phyloP scores from a whole-genome alignment of 257 asterid genomes.

The Rauvolfia tetraphylla region DNA sequence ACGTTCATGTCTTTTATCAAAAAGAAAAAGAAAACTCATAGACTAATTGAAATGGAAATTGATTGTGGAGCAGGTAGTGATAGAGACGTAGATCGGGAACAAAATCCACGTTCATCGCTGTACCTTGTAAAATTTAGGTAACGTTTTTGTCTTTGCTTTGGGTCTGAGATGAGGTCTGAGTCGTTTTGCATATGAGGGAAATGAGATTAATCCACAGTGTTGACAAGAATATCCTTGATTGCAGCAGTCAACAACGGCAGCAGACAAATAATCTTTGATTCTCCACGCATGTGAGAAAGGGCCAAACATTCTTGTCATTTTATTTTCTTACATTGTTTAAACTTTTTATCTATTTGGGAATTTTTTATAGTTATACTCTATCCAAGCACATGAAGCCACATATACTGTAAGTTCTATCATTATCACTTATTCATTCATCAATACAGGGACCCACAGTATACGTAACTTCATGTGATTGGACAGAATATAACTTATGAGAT shows the following conservation, averaged over 20 bases:
- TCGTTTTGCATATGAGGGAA: background rate
- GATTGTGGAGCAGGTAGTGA: background rate
- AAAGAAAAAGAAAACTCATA: no score
- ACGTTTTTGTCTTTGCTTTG: background rate
- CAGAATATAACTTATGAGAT: no score
- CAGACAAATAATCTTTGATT: background rate
- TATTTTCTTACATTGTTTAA: background rate
- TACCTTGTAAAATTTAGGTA: background rate
- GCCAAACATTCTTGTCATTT: slow-evolving; percentile 17
- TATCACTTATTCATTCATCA: no score
- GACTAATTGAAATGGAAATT: background rate
- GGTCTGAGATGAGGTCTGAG: background rate
- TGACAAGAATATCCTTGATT: background rate
- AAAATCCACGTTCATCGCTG: background rate
- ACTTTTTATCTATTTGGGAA: no score
- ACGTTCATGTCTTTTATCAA: background rate
- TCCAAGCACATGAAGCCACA: no score
- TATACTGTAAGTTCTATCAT: no score
- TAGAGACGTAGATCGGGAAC: background rate
- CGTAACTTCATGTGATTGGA: no score
- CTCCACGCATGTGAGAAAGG: slow-evolving; percentile 4
- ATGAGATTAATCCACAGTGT: no score
- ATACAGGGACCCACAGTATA: no score
- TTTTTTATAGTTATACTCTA: no score
- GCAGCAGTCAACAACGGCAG: background rate